These are phyloP conservation scores for Anisodus tanguticus DNA, from an alignment of 257 asterid species.

Conservation along the genomic window DNA sequence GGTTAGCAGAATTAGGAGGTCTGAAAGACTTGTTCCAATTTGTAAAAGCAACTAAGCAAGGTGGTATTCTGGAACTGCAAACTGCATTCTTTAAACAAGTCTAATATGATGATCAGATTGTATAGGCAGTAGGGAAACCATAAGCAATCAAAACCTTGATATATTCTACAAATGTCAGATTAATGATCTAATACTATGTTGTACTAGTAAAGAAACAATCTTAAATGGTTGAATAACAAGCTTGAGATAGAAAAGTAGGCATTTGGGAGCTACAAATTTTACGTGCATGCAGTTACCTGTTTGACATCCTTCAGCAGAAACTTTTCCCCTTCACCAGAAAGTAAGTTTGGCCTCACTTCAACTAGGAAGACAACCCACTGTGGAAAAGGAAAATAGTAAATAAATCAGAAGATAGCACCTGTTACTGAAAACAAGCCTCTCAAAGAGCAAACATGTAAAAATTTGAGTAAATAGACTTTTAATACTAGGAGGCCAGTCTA, in stretches of 20 bases:
- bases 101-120: background rate
- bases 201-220: background rate
- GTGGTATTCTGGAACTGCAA: background rate
- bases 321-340: slow-evolving; percentile 63
- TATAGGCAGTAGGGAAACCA: background rate
- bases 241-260: background rate
- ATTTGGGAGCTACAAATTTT: slow-evolving; percentile 2
- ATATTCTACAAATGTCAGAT: background rate
- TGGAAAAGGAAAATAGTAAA: background rate
- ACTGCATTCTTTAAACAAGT: background rate
- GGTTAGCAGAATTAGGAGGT: background rate
- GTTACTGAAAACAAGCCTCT: background rate
- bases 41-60: background rate
- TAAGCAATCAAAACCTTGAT: slow-evolving; percentile 10
- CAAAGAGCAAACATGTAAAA: background rate
- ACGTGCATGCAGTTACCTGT: slow-evolving; percentile 47
- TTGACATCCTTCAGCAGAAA: slow-evolving; percentile 56
- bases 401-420: background rate
- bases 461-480: background rate
- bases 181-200: background rate
- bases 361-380: slow-evolving; percentile 57
- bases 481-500: background rate
- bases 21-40: background rate
- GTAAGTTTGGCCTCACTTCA: slow-evolving; percentile 71
- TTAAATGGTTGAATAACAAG: background rate